A percentile compares a stretch with the other conserved stretches of the same genome.
Evolutionary conservation across 441 rosid species (phyloP).

Genomic region (Bocquillonia castaneifolia): DNA sequence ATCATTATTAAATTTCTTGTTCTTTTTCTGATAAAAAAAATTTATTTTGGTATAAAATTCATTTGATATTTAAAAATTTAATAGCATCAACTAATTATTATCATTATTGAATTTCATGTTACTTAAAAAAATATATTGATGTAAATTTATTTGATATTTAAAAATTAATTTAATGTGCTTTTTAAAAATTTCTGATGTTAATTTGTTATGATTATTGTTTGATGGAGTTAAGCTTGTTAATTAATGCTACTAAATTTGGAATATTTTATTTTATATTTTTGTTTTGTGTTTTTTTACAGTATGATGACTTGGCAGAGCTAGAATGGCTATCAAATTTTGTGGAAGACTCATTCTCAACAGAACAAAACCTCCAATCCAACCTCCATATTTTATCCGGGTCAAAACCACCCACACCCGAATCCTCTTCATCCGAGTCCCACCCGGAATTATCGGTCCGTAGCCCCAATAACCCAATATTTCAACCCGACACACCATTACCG

Average conservation of each 20-base stretch:
- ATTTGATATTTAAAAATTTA: too few relatives aligned
- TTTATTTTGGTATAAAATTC: too few relatives aligned
- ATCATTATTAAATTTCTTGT: too few relatives aligned
- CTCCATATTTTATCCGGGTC: conserved; percentile 38
- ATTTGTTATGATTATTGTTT: too few relatives aligned
- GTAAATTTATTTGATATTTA: too few relatives aligned
- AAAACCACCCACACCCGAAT: conserved; percentile 43
- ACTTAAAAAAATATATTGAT: too few relatives aligned
- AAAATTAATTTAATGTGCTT: too few relatives aligned
- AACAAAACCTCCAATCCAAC: conserved; percentile 39
- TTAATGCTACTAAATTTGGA: too few relatives aligned
- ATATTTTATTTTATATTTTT: background rate
- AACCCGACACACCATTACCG: conserved; percentile 42
- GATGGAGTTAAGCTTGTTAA: background rate
- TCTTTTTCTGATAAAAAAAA: too few relatives aligned
- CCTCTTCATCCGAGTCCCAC: conserved; percentile 36
- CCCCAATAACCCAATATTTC: conserved; percentile 33
- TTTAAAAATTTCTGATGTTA: too few relatives aligned
- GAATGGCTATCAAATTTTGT: conserved; percentile 80
- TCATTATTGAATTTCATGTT: too few relatives aligned
- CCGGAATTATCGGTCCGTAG: conserved; percentile 25
- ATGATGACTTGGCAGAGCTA: conserved; percentile 65
- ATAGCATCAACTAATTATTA: too few relatives aligned
- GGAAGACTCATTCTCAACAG: conserved; percentile 58
- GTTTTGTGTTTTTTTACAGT: conserved; percentile 31